Evolutionary conservation across 495 filamentous ascomycete genomes (phyloP), one percentile per base, ranked within the genome.

Genomic region (Penicillium pancosmium): DNA sequence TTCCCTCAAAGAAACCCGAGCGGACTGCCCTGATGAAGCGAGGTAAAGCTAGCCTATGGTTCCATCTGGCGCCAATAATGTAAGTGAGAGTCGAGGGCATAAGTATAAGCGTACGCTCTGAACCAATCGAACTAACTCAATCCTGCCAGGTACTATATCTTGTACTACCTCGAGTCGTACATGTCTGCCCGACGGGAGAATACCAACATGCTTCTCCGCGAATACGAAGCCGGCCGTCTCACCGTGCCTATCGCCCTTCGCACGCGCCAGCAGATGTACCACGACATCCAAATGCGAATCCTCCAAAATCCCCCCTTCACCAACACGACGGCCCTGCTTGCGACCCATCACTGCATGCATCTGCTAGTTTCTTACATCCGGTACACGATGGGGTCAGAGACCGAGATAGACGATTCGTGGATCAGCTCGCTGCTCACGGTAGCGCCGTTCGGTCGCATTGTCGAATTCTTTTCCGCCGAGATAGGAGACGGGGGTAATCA

Each of bases 381-480:
- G 41, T 63, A 72, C 52, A 77, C 76, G 7, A 73, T 77, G 52
- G 66, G 66, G 1, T 63, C 72, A 1, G 76, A 74, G 25, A 67
- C 50, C 3, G 63, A 65, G 12, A 59, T 66, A 7, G 72, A 80
- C 49, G 72, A 78, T 52, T 73, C 71, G 15, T 80, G 76, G 76
- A 78, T 80, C 50, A 73, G 70, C 52, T 78, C 76, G 0, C 62
- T 80, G 34, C 70, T 80, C 19, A 77, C 75, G 1, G 52, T 75
- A 11, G 74, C 77, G n/a, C 75, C 76, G 7, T 78, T 78, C 36
- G 51, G 58, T 18, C 75, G 77, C 3, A 68, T 76, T 7, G 72
- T 77, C 48, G 74, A 80, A 49, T 80, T 70, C 53, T 80, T 80
- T 63, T 78, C 77, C 15, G 77, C 77, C 0, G 77, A 80, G 54